Percentiles rank a stretch among this genome's conserved stretches.
Evolutionary conservation across 2,329 filamentous ascomycete species (phyloP).

Genomic region (Stenocarpella maydis): DNA sequence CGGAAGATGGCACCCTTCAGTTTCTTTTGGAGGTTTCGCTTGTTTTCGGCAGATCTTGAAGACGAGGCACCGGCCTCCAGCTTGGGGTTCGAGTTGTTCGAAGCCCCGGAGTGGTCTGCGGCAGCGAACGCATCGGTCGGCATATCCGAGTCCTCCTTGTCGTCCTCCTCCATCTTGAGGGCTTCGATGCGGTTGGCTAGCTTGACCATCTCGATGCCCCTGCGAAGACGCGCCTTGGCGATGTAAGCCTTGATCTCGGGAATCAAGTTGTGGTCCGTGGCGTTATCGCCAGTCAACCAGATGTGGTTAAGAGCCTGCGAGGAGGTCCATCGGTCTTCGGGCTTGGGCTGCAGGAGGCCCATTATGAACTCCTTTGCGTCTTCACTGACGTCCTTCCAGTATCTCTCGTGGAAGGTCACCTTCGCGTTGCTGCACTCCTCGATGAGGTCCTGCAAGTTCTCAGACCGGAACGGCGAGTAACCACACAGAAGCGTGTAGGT

Average conservation of each 20-base stretch:
- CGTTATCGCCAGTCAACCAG: constrained; percentile 91
- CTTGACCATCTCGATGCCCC: constrained; percentile 96
- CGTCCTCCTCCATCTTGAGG: constrained; percentile 92
- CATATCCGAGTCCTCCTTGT: constrained; percentile 77
- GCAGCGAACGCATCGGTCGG: constrained; percentile 69
- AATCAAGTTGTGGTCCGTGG: constrained; percentile 94
- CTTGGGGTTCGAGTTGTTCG: constrained; percentile 7
- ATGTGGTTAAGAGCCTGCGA: constrained; percentile 80
- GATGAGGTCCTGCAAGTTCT: constrained; percentile 91
- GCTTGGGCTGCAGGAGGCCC: constrained; percentile 79
- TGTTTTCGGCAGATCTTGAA: constrained; percentile 46
- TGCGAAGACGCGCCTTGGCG: constrained; percentile 87
- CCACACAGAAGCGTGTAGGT: constrained; percentile 98
- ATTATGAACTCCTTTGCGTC: constrained; percentile 97
- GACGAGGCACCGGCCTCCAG: constrained; percentile 37
- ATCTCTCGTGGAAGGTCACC: constrained; percentile 95
- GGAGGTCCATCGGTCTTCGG: constrained; percentile 79
- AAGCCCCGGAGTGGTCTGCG: constrained; percentile 50
- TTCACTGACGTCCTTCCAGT: constrained; percentile 96
- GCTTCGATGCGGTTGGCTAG: constrained; percentile 94
- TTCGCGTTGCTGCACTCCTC: constrained; percentile 87
- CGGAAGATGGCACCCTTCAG: constrained; percentile 82
- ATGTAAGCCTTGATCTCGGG: constrained; percentile 96
- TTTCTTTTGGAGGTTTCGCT: constrained; percentile 57
- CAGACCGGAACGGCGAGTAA: constrained; percentile 96